phyloP scores from a whole-genome alignment of 2,329 filamentous ascomycete species.

The Penicillium sp. region DNA sequence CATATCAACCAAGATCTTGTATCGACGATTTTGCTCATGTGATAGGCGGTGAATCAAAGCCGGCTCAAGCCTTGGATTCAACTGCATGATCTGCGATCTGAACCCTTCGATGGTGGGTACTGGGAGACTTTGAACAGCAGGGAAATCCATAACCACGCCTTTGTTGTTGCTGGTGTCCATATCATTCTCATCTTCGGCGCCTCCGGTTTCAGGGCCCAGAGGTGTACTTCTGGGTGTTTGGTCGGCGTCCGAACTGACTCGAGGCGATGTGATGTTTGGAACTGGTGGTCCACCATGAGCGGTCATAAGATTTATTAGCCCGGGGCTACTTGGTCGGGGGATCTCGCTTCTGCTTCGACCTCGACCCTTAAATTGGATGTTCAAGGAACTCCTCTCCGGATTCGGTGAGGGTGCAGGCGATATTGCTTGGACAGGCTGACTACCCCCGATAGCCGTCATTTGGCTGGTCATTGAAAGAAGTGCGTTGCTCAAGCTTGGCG shows the following conservation, averaged over 20 bases:
- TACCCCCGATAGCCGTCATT: constrained; percentile 49
- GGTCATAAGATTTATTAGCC: constrained; percentile 56
- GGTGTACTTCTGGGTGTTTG: constrained; percentile 17
- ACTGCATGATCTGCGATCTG: constrained; percentile 66
- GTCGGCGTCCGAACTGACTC: constrained; percentile 18
- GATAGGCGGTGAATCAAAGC: constrained; percentile 78
- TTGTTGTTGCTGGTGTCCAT: constrained; percentile 59
- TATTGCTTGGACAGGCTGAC: constrained; percentile 58
- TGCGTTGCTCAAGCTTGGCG: constrained; percentile 45
- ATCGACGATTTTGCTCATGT: constrained; percentile 74
- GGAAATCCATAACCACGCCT: constrained; percentile 62
- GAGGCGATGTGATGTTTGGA: constrained; percentile 52
- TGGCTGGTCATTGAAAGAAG: constrained; percentile 48
- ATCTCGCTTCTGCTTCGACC: constrained; percentile 60
- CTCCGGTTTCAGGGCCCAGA: constrained; percentile 23
- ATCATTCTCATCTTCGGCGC: constrained; percentile 53
- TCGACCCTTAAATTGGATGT: constrained; percentile 48
- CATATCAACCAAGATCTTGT: constrained; percentile 70
- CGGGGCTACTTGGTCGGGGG: constrained; percentile 42
- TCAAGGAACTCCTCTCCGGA: constrained; percentile 44
- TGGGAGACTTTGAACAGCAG: constrained; percentile 65
- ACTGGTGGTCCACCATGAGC: constrained; percentile 60
- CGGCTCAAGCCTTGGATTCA: constrained; percentile 71
- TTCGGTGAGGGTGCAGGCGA: constrained; percentile 45
- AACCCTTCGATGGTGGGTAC: constrained; percentile 75